Conservation (phyloP, 305 asterid species). For the Fraxinus velutina region DNA sequence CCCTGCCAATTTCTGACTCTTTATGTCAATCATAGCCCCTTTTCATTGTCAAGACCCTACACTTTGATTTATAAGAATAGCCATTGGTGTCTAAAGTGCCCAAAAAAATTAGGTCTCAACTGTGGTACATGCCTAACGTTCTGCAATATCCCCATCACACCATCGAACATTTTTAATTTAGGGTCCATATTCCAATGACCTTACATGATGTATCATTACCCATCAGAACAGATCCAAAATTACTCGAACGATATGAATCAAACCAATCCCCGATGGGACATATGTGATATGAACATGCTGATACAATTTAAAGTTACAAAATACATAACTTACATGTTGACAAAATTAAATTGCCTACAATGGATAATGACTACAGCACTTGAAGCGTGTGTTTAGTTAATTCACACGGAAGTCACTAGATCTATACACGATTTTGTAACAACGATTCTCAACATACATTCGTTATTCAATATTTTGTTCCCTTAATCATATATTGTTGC, state of each 20-base stretch:
- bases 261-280: neutral
- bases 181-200: neutral
- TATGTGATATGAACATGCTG: too few species aligned
- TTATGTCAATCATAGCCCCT: neutral
- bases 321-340: neutral
- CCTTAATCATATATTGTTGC: neutral
- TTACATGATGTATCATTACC: neutral
- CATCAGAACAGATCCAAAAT: neutral
- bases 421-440: slow-evolving; percentile 30
- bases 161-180: neutral
- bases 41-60: neutral
- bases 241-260: neutral
- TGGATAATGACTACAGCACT: slow-evolving; percentile 21
- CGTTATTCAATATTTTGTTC: neutral
- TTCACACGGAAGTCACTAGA: slow-evolving; percentile 33
- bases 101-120: neutral
- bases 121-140: neutral
- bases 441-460: slow-evolving; percentile 34
- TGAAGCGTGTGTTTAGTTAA: slow-evolving; percentile 9
- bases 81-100: neutral
- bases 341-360: neutral
- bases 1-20: too few species aligned
- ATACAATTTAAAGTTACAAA: neutral
- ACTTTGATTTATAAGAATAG: neutral
- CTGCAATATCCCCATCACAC: neutral